Conservation (phyloP, 768 basidiomycete species). For the Mycena galericulata region DNA sequence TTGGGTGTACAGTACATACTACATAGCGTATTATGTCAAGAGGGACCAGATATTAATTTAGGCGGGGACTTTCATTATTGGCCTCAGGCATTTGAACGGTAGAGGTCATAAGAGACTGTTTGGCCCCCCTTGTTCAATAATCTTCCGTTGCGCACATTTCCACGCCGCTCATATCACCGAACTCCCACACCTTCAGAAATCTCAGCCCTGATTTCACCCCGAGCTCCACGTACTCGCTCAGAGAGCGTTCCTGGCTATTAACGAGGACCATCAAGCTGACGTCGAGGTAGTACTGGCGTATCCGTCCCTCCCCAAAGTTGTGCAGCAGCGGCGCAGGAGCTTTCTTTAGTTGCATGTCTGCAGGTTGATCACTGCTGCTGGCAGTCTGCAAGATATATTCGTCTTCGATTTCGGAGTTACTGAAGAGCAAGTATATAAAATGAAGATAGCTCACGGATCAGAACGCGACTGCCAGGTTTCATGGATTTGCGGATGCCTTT, state of each 20-base stretch:
- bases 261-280: conserved; percentile 32
- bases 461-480: conserved; percentile 31
- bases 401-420: conserved; percentile 6
- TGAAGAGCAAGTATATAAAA: not conserved
- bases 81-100: no score
- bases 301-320: conserved; percentile 30
- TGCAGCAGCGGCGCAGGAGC: conserved; percentile 28
- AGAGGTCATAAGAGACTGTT: no score
- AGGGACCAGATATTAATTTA: no score
- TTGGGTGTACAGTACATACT: no score
- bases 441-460: conserved; percentile 25
- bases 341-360: conserved; percentile 12
- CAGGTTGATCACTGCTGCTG: no score
- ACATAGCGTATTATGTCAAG: no score
- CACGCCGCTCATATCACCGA: conserved; percentile 34
- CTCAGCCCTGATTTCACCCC: conserved; percentile 26
- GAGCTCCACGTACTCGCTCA: conserved; percentile 30
- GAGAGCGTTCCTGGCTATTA: conserved; percentile 29
- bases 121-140: not conserved
- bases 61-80: no score
- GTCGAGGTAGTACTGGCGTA: conserved; percentile 31
- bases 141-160: no score
- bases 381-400: conserved; percentile 25
- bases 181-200: conserved; percentile 33
- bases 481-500: conserved; percentile 30